A percentile compares a stretch with the other conserved stretches of the same genome.
phyloP scores from a whole-genome alignment of 305 asterid genomes.

The Solanum hybrid region DNA sequence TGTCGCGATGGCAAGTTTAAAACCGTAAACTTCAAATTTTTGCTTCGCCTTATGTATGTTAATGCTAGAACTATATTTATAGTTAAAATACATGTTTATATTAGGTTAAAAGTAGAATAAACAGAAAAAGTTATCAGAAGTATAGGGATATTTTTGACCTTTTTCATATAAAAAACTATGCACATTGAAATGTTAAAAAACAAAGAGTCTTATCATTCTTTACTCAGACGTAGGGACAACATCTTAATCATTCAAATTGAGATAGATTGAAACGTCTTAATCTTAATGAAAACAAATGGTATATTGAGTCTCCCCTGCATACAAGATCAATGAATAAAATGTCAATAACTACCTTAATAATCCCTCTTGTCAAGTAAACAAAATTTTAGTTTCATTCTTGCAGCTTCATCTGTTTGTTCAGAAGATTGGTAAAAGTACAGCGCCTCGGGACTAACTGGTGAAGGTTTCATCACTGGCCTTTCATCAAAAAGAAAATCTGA shows the following conservation, averaged over 20 bases:
- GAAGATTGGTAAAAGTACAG: background rate
- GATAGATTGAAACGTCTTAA: background rate
- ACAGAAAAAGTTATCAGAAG: background rate
- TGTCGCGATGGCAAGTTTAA: background rate
- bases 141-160: background rate
- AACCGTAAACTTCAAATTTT: background rate
- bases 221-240: background rate
- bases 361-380: background rate
- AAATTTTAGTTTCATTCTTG: background rate
- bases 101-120: background rate
- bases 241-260: background rate
- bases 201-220: background rate
- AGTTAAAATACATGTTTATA: background rate
- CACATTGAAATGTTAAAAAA: background rate
- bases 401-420: background rate
- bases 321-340: background rate
- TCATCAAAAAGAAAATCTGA: constrained; percentile 67
- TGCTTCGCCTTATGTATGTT: background rate
- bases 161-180: background rate
- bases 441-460: background rate
- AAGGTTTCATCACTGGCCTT: constrained; percentile 2
- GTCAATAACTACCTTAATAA: background rate
- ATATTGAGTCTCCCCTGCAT: background rate
- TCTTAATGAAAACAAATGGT: background rate
- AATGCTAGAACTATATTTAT: background rate